A percentile compares a stretch with the other conserved stretches of the same genome.
phyloP scores from a whole-genome alignment of 441 rosid species.

The Jatropha multifida region DNA sequence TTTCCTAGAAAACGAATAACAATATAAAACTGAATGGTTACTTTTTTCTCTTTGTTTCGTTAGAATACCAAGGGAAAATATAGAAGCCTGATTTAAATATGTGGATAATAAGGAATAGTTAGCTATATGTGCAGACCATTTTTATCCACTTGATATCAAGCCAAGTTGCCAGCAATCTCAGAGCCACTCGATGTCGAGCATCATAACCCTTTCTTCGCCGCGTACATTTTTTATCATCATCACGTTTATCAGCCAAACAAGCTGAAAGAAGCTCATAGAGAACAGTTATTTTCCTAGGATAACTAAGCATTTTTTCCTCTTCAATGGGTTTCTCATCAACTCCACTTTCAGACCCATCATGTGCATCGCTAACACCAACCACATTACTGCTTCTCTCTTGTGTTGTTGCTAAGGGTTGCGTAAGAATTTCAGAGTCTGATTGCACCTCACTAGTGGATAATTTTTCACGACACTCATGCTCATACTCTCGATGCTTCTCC shows the following conservation, averaged over 20 bases:
- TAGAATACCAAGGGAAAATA: not conserved
- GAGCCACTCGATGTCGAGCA: slow-evolving; percentile 87
- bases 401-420: slow-evolving; percentile 16
- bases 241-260: slow-evolving; percentile 64
- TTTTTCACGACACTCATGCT: slow-evolving; percentile 64
- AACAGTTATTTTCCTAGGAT: slow-evolving; percentile 67
- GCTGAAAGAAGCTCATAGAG: slow-evolving; percentile 86
- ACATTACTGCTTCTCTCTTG: slow-evolving; percentile 20
- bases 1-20: not conserved
- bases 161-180: slow-evolving; percentile 83
- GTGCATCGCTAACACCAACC: slow-evolving; percentile 16
- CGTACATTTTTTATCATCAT: slow-evolving; percentile 41
- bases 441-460: slow-evolving; percentile 39
- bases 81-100: not conserved
- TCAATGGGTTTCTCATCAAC: slow-evolving; percentile 50
- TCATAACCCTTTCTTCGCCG: slow-evolving; percentile 76
- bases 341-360: slow-evolving; percentile 23
- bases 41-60: not conserved
- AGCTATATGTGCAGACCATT: slow-evolving; percentile 57
- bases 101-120: not conserved
- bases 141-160: slow-evolving; percentile 69
- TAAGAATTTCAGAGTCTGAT: slow-evolving; percentile 30
- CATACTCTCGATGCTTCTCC: slow-evolving; percentile 59
- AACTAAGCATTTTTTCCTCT: slow-evolving; percentile 58
- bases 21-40: not conserved